Evolutionary conservation across 345 rosid species (phyloP).

Genomic region (Salix viminalis): DNA sequence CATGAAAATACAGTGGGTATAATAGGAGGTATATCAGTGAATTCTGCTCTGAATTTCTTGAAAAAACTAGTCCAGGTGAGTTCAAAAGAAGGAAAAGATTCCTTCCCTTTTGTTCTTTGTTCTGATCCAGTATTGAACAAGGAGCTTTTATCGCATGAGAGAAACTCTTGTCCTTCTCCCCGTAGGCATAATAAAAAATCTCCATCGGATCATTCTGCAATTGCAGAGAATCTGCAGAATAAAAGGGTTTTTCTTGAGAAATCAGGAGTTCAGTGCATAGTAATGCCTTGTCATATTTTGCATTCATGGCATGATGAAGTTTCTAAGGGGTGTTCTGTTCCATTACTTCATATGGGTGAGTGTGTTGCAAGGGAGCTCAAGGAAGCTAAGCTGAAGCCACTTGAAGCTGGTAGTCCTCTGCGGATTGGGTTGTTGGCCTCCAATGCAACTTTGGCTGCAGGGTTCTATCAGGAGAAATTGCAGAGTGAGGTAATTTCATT

Average conservation of each 20-base stretch:
- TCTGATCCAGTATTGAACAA: constrained; percentile 61
- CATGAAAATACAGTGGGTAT: constrained; percentile 64
- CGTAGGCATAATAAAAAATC: constrained; percentile 28
- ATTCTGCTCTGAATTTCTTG: constrained; percentile 50
- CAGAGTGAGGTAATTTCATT: constrained; percentile 35
- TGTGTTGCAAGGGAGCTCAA: constrained; percentile 54
- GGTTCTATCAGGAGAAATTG: constrained; percentile 50
- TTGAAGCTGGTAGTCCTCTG: constrained; percentile 50
- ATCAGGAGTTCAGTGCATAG: constrained; percentile 48
- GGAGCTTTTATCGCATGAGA: constrained; percentile 48
- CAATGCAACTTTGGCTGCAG: constrained; percentile 34
- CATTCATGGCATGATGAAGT: constrained; percentile 48
- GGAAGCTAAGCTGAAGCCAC: constrained; percentile 45
- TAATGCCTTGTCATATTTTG: constrained; percentile 46
- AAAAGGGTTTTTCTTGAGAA: constrained; percentile 42
- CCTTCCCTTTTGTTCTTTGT: constrained; percentile 59
- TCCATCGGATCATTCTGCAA: constrained; percentile 25
- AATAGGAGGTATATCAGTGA: constrained; percentile 60
- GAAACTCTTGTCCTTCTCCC: constrained; percentile 37
- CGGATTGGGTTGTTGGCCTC: constrained; percentile 42
- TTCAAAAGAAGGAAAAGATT: constrained; percentile 39
- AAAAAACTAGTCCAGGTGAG: constrained; percentile 53
- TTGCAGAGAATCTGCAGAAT: constrained; percentile 34
- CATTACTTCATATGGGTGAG: constrained; percentile 43
- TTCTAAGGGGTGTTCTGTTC: constrained; percentile 30